These are phyloP conservation scores for Trichoderma sp. DNA, from an alignment of 2,329 filamentous ascomycete species.

Conservation along the genomic window DNA sequence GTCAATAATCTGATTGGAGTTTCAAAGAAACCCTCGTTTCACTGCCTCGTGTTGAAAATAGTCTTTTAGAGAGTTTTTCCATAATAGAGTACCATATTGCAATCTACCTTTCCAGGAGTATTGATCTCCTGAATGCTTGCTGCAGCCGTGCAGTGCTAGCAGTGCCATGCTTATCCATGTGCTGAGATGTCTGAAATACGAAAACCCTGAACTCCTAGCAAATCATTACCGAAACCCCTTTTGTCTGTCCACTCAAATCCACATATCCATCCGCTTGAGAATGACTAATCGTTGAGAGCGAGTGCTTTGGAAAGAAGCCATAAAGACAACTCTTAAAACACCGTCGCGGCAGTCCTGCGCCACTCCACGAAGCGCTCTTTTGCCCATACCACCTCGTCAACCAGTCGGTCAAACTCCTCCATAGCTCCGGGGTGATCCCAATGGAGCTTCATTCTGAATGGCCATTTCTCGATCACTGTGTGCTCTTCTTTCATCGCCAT, in stretches of 20 bases:
- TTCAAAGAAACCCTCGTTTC: background rate
- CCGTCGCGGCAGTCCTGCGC: too few species aligned
- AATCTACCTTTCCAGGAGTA: background rate
- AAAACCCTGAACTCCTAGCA: background rate
- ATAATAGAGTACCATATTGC: background rate
- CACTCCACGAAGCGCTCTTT: slow-evolving; percentile 13
- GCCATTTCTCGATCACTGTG: slow-evolving; percentile 11
- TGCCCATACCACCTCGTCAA: too few species aligned
- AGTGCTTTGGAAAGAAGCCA: background rate
- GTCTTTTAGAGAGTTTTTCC: too few species aligned
- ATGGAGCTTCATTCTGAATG: background rate
- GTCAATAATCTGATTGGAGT: background rate
- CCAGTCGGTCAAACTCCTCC: too few species aligned
- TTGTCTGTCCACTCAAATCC: background rate
- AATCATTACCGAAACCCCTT: background rate
- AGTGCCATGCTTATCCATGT: background rate
- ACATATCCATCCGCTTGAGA: background rate
- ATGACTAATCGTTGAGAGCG: fast-evolving
- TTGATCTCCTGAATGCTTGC: background rate
- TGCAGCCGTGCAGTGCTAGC: background rate
- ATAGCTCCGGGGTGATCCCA: too few species aligned
- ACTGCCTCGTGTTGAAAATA: background rate
- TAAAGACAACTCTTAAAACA: too few species aligned
- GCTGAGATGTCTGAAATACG: background rate
- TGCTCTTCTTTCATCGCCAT: slow-evolving; percentile 6